Evolutionary conservation across 164 flowering plant species (phyloP), one percentile per base, ranked within the genome.

Genomic region (Magnolia sinica): DNA sequence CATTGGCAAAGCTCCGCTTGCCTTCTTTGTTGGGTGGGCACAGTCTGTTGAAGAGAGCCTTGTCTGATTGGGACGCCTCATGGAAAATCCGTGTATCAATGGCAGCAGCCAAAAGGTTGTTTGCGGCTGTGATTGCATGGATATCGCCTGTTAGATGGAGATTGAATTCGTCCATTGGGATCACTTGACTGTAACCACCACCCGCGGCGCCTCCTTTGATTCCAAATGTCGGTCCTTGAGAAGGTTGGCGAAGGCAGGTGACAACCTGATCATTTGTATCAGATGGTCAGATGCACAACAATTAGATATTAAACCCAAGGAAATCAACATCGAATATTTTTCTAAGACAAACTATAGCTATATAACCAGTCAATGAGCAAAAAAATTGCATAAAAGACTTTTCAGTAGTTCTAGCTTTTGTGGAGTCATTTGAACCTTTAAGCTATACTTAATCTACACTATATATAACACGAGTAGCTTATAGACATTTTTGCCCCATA

Each of bases 151-250:
- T 96, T 45, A 96, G 72, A 76, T 96, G 98, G 73, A 96, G 92
- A 86, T 96, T 96, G 85, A 96, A 94, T 83, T 96, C 99, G 78
- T 96, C 98, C 99, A 96, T 93, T 18, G 99, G 99, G 65, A 96
- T 94, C 66, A 96, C 98, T 86, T 94, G 99, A 83, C 97, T 94
- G 77, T 94, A 96, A 70, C 99, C 99, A 73, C 98, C 99, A 73
- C 99, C 99, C 7, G 99, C 99, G 20, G 99, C 99, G 76, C 99
- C 99, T 50, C 99, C 99, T 86, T 96, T 96, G 72, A 96, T 94
- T 82, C 99, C 99, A 86, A 96, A 94, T 50, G 99, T 96, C 49
- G 99, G 99, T 72, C 99, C 99, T 91, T 94, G 99, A 70, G 98
- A 94, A 74, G 98, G 99, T 85, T 96, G 98, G 68, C 98, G 97